Evolutionary conservation across 495 filamentous ascomycete genomes (phyloP).

Genomic region (Tuber brumale): DNA sequence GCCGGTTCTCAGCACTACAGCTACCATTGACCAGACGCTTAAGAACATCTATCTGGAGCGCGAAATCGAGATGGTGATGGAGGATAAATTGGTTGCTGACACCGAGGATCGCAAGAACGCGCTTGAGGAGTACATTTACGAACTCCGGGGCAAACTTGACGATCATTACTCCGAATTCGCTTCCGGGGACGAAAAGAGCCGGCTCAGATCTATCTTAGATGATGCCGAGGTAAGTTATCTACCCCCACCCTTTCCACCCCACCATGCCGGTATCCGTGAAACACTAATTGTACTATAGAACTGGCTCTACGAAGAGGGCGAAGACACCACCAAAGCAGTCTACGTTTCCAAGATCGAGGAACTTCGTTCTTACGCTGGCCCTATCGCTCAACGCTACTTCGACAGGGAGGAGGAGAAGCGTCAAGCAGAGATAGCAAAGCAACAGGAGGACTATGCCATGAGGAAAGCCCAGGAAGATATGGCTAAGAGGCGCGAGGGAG

Average conservation of each 20-base stretch:
- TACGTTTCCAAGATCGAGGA: constrained; percentile 95
- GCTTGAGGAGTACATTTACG: constrained; percentile 94
- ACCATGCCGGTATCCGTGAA: not conserved
- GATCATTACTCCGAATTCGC: constrained; percentile 82
- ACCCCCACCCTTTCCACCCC: constrained; percentile 13
- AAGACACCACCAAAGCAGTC: constrained; percentile 86
- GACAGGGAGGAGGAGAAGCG: constrained; percentile 91
- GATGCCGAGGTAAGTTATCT: constrained; percentile 67
- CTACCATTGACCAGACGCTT: constrained; percentile 61
- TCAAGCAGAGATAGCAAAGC: constrained; percentile 62
- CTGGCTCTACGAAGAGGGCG: constrained; percentile 97
- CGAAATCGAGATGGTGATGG: constrained; percentile 86
- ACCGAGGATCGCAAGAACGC: constrained; percentile 99
- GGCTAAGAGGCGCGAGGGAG: constrained; percentile 37
- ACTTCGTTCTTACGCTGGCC: constrained; percentile 81
- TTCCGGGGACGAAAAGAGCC: constrained; percentile 85
- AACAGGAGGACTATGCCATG: constrained; percentile 76
- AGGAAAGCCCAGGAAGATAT: constrained; percentile 54
- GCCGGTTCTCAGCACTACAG: constrained; percentile 74
- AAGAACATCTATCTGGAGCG: constrained; percentile 67
- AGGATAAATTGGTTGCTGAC: constrained; percentile 96
- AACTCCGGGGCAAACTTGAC: constrained; percentile 87
- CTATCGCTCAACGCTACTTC: constrained; percentile 87
- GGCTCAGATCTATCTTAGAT: constrained; percentile 71
- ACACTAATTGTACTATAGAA: constrained; percentile 53